phyloP scores from a whole-genome alignment of 2,329 filamentous ascomycete genomes.

The Xylariaceae sp. region DNA sequence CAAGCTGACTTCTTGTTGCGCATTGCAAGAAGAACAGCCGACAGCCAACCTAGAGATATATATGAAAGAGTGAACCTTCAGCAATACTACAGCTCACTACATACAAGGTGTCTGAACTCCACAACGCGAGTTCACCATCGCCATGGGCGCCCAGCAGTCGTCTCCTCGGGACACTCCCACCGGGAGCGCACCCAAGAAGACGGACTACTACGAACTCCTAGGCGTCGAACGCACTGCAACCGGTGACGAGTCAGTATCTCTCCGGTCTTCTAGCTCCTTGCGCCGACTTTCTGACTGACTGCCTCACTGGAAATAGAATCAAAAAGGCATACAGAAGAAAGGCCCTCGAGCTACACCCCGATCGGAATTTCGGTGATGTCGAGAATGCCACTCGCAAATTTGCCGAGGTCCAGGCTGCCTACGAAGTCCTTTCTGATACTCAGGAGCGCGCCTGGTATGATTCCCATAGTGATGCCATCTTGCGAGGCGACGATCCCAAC shows the following conservation, averaged over 20 bases:
- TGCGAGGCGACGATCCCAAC: slow-evolving; percentile 58
- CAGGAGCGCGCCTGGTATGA: slow-evolving; percentile 98
- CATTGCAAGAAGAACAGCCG: background rate
- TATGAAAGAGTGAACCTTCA: background rate
- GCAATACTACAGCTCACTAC: background rate
- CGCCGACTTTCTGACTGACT: slow-evolving; percentile 2
- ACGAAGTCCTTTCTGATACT: slow-evolving; percentile 91
- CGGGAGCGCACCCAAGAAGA: slow-evolving; percentile 45
- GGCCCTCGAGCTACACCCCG: slow-evolving; percentile 88
- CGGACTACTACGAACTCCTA: slow-evolving; percentile 82
- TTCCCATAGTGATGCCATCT: slow-evolving; percentile 80
- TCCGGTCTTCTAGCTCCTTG: background rate
- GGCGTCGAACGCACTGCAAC: slow-evolving; percentile 66
- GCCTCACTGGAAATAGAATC: slow-evolving; percentile 52
- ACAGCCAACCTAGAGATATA: background rate
- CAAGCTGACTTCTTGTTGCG: background rate
- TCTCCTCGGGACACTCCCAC: slow-evolving; percentile 34
- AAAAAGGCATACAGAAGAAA: slow-evolving; percentile 90
- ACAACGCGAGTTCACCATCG: background rate
- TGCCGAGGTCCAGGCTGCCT: slow-evolving; percentile 86
- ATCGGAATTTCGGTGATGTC: slow-evolving; percentile 83
- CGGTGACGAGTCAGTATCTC: slow-evolving; percentile 63
- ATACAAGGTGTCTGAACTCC: background rate
- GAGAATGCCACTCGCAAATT: slow-evolving; percentile 80
- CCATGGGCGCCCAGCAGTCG: slow-evolving; percentile 54